Conservation (phyloP, 257 asterid species). For the Rhazya stricta region DNA sequence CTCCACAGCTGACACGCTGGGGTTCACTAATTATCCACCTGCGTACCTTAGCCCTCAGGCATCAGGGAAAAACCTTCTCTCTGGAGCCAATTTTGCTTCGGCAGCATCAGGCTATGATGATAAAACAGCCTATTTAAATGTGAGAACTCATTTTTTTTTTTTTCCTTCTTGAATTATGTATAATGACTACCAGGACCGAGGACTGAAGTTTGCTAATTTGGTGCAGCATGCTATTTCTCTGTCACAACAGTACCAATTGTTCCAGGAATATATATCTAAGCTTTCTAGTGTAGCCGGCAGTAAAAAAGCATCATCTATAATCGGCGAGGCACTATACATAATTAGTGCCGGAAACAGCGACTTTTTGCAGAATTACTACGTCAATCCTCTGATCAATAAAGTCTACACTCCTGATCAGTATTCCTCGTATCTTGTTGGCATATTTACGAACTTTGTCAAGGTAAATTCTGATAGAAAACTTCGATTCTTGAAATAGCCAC, state of each 20-base stretch:
- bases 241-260: conserved; percentile 56
- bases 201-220: not conserved
- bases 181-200: not conserved
- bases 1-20: conserved; percentile 71
- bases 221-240: conserved; percentile 79
- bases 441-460: conserved; percentile 54
- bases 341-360: conserved; percentile 79
- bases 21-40: conserved; percentile 63
- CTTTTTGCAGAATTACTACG: conserved; percentile 76
- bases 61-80: conserved; percentile 68
- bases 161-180: not conserved
- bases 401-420: conserved; percentile 71
- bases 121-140: conserved; percentile 58
- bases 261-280: conserved; percentile 75
- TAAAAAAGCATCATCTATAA: conserved; percentile 41
- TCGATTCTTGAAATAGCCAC: not conserved
- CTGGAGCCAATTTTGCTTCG: conserved; percentile 88
- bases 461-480: conserved; percentile 20
- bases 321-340: conserved; percentile 56
- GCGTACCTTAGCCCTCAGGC: conserved; percentile 97
- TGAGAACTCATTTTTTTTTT: conserved; percentile 13
- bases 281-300: conserved; percentile 61
- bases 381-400: conserved; percentile 66
- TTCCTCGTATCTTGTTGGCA: conserved; percentile 55
- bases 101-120: conserved; percentile 96